Evolutionary conservation across 2,329 filamentous ascomycete genomes (phyloP).

Genomic region (Fusarium udum): DNA sequence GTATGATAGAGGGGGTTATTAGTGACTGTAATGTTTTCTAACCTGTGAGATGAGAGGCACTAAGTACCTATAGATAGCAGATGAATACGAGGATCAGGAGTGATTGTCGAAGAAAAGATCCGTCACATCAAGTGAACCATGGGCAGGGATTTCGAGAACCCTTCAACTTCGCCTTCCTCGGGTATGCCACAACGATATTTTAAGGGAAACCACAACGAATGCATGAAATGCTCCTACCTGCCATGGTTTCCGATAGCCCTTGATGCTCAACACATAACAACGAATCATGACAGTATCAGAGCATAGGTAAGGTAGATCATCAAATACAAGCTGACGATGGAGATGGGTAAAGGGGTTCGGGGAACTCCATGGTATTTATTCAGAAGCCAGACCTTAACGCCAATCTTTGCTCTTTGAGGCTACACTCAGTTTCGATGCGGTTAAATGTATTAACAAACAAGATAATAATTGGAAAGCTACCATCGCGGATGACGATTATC

Average conservation of each 20-base stretch:
- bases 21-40: not conserved
- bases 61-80: not conserved
- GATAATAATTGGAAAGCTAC: conserved; percentile 27
- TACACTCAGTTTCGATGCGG: not conserved
- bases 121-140: not conserved
- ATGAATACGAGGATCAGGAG: not conserved
- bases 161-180: not conserved
- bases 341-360: not conserved
- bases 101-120: not conserved
- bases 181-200: not conserved
- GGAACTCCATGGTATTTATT: conserved; percentile 13
- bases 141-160: too few relatives aligned
- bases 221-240: not conserved
- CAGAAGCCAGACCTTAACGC: conserved; percentile 28
- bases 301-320: not conserved
- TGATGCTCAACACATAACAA: not conserved
- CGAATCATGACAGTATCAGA: not conserved
- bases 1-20: not conserved
- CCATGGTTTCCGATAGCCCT: not conserved
- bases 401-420: conserved; percentile 5
- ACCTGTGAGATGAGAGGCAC: not conserved
- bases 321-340: not conserved
- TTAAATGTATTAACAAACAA: conserved; percentile 7
- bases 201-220: not conserved
- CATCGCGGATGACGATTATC: conserved; percentile 55